Conservation (phyloP, 106 monocot genomes). For the Allium fistulosum region DNA sequence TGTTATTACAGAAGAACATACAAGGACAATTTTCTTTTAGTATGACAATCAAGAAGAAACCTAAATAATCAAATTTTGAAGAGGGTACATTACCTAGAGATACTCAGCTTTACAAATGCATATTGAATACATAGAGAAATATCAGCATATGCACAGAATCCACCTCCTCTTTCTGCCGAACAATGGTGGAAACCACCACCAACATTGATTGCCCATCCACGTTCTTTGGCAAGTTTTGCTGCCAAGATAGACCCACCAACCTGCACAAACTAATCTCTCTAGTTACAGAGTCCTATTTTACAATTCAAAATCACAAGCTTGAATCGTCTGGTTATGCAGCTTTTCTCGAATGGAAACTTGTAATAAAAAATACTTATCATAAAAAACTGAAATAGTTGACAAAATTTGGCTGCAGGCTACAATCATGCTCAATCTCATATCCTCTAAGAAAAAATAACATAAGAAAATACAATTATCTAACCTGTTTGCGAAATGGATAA, state of each 20-base stretch:
- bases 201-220: constrained; percentile 97
- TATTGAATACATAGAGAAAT: constrained; percentile 90
- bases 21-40: background rate
- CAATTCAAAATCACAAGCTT: too few species aligned
- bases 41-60: background rate
- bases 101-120: constrained; percentile 76
- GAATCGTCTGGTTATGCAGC: too few species aligned
- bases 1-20: too few species aligned
- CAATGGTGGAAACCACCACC: constrained; percentile 99
- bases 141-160: constrained; percentile 96
- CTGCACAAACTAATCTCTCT: constrained; percentile 21
- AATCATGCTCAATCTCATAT: too few species aligned
- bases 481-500: constrained; percentile 87
- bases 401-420: too few species aligned
- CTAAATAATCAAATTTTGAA: too few species aligned
- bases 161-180: constrained; percentile 83
- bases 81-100: constrained; percentile 45
- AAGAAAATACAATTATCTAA: constrained; percentile 5
- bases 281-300: too few species aligned
- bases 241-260: constrained; percentile 88
- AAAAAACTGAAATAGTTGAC: too few species aligned
- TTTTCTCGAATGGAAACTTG: too few species aligned
- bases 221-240: constrained; percentile 83
- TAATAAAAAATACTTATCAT: too few species aligned
- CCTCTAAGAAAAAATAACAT: background rate